Conservation (phyloP, 441 rosid species). For the Syzygium syzygioides region DNA sequence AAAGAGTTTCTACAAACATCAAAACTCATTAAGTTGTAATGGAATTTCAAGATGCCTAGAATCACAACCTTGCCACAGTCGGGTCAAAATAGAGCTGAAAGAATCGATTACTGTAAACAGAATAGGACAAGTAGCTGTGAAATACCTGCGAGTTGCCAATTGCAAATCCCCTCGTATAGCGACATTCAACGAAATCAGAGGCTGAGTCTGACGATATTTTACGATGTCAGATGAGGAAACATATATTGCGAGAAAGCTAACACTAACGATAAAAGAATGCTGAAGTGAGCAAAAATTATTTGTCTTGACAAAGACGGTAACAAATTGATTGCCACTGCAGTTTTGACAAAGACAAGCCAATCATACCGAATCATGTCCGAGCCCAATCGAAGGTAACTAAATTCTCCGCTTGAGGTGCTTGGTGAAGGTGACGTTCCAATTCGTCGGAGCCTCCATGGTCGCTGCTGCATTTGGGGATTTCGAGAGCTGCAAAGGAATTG, state of each 20-base stretch:
- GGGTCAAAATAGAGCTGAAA: background rate
- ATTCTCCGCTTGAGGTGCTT: background rate
- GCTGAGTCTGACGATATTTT: constrained; percentile 22
- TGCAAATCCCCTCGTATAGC: background rate
- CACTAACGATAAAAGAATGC: background rate
- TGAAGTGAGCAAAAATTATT: background rate
- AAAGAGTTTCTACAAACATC: background rate
- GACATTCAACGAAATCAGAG: background rate
- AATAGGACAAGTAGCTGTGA: background rate
- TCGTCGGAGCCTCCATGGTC: background rate
- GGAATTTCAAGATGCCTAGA: background rate
- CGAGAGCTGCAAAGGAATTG: background rate
- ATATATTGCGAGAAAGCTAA: background rate
- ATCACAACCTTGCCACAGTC: background rate
- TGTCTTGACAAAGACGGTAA: background rate
- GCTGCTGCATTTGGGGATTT: background rate
- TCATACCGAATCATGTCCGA: too few relatives aligned
- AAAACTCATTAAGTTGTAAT: background rate
- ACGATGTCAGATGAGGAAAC: background rate
- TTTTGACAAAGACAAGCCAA: too few relatives aligned
- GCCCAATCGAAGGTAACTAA: too few relatives aligned
- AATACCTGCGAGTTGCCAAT: background rate
- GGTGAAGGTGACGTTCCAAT: background rate
- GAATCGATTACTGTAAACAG: background rate
- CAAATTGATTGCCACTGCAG: too few relatives aligned